Evolutionary conservation across 2,329 filamentous ascomycete genomes (phyloP), one percentile per base, ranked within the genome.

Genomic region (Calonectria leucothoes): DNA sequence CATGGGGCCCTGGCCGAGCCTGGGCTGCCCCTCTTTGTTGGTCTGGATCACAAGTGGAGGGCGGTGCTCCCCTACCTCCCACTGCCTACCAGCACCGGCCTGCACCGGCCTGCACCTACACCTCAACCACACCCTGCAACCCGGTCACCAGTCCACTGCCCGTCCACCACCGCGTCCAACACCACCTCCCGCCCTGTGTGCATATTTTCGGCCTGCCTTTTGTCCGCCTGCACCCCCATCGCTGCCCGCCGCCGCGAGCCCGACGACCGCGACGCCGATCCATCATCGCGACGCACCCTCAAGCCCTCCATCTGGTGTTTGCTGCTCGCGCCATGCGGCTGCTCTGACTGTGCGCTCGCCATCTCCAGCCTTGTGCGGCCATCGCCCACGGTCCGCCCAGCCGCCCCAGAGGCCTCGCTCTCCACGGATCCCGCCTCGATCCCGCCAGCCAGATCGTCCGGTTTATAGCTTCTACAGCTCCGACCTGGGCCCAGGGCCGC

Each of bases 281-380:
- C 35, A 25, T 12, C 35, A 37, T 61, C 55, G 55, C 33, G 35
- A 39, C 23, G 37, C 33, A 14, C 55, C 35, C 33, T 17, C 29
- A 39, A 63, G 35, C 29, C 45, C 29, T 69, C 71, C 45, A 33
- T 69, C 71, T 71, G 65, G 48, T 27, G 71, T 70, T 67, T 66
- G 49, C 45, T 66, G 49, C 45, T 17, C 70, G 52, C 74, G 75
- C 59, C 66, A 83, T 83, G 82, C 76, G 72, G 75, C 72, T 78
- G 45, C 72, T 76, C 72, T 83, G 81, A 83, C 78, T 80, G 48
- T 57, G 71, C 70, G 70, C 63, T 71, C 75, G 75, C 72, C 74
- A 73, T 66, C 65, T 75, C 73, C 76, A 81, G 74, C 74, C 75
- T 78, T 74, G 77, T 70, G 77, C 78, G 67, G 76, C 72, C 71